Evolutionary conservation across 2,329 filamentous ascomycete species (phyloP), one percentile per base, ranked within the genome.

Genomic region (Phialocephala subalpina): DNA sequence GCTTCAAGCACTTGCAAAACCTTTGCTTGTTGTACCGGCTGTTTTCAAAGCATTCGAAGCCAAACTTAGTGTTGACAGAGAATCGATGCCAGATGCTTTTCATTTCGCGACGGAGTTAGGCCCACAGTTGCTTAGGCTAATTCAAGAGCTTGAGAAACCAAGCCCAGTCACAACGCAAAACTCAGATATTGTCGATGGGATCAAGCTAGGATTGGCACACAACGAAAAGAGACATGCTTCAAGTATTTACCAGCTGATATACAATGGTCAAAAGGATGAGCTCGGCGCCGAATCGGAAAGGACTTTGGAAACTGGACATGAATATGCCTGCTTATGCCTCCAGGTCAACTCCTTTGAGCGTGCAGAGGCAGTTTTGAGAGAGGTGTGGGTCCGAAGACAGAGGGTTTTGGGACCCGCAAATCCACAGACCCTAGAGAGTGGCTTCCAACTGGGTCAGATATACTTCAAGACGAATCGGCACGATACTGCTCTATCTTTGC

Each of bases 41-140:
- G 47, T 52, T 14, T 52, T 52, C 47, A 52, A 52, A 52, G 47
- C 47, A 18, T 52, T 52, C 14, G 20, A 52, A 7, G 47, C 47
- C 14, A 52, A 22, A 18, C 25, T 52, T 20, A 25, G 11, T 52
- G 25, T 22, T 16, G 47, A 52, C 12, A 16, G 20, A 6, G 47
- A 7, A 4, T 18, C 47, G 9, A 52, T 52, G 47, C 47, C 22
- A 25, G 27, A 52, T 27, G 47, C 47, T 27, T 52, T 29, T 9
- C 47, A 52, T 20, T 52, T 52, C 47, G 47, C 47, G 12, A 22
- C 25, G 16, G 47, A 52, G 12, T 29, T 52, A 22, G 47, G 47
- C 20, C 47, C 47, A 4, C 47, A 52, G 27, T 22, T 27, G 22
- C 47, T 52, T 22, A 52, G 47, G 16, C 9, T 52, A 18, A 52